These are phyloP conservation scores for Xylariaceae sp. DNA, from an alignment of 2,329 filamentous ascomycete species.

Conservation along the genomic window DNA sequence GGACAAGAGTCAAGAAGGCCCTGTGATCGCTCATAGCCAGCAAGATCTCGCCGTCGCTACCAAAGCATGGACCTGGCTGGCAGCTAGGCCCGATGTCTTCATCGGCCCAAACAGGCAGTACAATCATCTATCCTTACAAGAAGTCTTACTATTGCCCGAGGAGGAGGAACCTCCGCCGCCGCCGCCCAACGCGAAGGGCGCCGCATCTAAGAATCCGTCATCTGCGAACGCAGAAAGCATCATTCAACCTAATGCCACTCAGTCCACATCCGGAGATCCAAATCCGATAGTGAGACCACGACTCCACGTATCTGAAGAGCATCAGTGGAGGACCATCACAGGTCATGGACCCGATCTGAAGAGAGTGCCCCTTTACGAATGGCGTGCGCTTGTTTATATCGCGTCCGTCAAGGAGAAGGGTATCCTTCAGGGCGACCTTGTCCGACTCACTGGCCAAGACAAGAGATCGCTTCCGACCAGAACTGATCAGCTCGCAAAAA, in stretches of 20 bases:
- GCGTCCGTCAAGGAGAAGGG: slow-evolving; percentile 49
- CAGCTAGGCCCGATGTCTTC: slow-evolving; percentile 37
- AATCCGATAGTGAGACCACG: slow-evolving; percentile 20
- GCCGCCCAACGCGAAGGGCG: background rate
- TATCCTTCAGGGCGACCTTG: slow-evolving; percentile 57
- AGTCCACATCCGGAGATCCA: slow-evolving; percentile 1
- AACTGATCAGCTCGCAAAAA: slow-evolving; percentile 53
- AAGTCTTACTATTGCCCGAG: slow-evolving; percentile 37
- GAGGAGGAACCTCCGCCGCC: slow-evolving; percentile 18
- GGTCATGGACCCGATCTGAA: slow-evolving; percentile 56
- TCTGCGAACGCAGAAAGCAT: background rate
- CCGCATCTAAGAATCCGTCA: background rate
- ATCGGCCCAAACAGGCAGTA: slow-evolving; percentile 35
- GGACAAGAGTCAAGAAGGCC: background rate
- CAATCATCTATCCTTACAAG: slow-evolving; percentile 37
- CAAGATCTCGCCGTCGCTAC: slow-evolving; percentile 35
- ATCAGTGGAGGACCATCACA: slow-evolving; percentile 55
- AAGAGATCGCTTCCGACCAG: slow-evolving; percentile 59
- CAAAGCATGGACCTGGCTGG: slow-evolving; percentile 40
- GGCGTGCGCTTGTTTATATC: slow-evolving; percentile 54
- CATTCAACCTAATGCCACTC: background rate
- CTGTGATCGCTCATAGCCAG: no score
- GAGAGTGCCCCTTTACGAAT: slow-evolving; percentile 53
- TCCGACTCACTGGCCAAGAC: slow-evolving; percentile 54
- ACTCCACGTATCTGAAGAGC: slow-evolving; percentile 50